Percentiles rank a stretch among this genome's conserved stretches.
phyloP scores from a whole-genome alignment of 2,329 filamentous ascomycete species.

The Pseudogymnoascus sp. region DNA sequence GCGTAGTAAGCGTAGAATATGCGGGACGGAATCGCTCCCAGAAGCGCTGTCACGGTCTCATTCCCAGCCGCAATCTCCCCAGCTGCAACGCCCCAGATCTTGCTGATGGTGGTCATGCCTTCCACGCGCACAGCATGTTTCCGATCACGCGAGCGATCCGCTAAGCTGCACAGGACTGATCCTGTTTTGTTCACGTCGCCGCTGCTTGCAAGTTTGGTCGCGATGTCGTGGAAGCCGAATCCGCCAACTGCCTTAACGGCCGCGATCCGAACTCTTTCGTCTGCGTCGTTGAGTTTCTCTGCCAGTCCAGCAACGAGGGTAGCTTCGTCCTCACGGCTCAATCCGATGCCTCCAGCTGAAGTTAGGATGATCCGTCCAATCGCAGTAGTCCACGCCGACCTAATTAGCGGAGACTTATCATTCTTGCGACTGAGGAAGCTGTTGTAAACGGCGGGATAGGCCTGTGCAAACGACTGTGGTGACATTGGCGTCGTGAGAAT shows the following conservation, averaged over 20 bases:
- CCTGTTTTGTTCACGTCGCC: slow-evolving; percentile 69
- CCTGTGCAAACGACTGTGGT: slow-evolving; percentile 80
- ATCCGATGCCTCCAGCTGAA: slow-evolving; percentile 79
- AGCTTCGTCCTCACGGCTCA: slow-evolving; percentile 75
- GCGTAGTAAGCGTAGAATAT: slow-evolving; percentile 86
- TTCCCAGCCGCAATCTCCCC: slow-evolving; percentile 80
- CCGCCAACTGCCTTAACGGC: slow-evolving; percentile 77
- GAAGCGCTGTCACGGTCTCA: slow-evolving; percentile 63
- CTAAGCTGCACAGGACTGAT: slow-evolving; percentile 72
- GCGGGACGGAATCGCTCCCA: slow-evolving; percentile 73
- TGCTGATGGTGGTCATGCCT: slow-evolving; percentile 75
- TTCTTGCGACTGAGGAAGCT: slow-evolving; percentile 78
- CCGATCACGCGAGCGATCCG: slow-evolving; percentile 81
- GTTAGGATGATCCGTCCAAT: slow-evolving; percentile 84
- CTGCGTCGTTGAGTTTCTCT: slow-evolving; percentile 76
- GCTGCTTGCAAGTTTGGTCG: slow-evolving; percentile 69
- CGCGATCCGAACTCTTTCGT: slow-evolving; percentile 84
- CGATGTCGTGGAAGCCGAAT: slow-evolving; percentile 72
- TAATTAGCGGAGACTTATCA: slow-evolving; percentile 76
- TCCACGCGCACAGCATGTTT: slow-evolving; percentile 74
- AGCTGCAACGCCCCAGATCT: slow-evolving; percentile 87
- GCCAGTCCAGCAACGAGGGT: slow-evolving; percentile 65
- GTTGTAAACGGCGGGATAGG: slow-evolving; percentile 70
- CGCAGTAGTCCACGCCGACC: slow-evolving; percentile 77
- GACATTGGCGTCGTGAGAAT: slow-evolving; percentile 76